phyloP scores from a whole-genome alignment of 768 basidiomycete genomes.

The Erythrobasidium yunnanense region DNA sequence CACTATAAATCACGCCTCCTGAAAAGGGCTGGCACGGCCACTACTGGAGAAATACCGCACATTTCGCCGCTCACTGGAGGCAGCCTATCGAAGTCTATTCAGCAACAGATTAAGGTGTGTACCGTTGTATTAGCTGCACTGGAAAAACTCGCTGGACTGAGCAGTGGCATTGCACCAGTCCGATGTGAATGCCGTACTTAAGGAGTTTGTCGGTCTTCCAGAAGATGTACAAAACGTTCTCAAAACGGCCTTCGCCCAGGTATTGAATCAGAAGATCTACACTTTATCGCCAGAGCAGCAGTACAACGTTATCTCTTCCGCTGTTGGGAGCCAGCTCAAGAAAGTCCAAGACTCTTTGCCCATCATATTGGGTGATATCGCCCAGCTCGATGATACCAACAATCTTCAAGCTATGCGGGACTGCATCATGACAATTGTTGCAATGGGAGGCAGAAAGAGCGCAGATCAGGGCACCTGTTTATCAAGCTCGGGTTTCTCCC shows the following conservation, averaged over 20 bases:
- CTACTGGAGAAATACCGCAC: no score
- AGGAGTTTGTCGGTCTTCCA: background rate
- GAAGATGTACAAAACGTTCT: constrained; percentile 2
- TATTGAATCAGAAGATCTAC: constrained; percentile 11
- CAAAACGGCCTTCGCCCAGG: constrained; percentile 6
- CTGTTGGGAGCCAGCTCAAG: background rate
- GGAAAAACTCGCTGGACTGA: background rate
- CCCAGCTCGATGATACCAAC: constrained; percentile 3
- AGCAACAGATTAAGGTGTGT: constrained; percentile 21
- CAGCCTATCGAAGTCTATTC: background rate
- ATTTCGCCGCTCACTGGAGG: constrained; percentile 6
- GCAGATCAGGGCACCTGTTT: constrained; percentile 17
- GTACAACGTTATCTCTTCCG: background rate
- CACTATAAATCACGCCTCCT: no score
- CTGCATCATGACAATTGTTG: constrained; percentile 8
- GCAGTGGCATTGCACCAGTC: background rate
- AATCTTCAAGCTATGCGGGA: background rate
- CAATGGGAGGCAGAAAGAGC: constrained; percentile 8
- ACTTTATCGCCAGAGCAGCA: constrained; percentile 5
- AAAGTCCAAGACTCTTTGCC: background rate
- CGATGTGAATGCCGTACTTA: constrained; percentile 11
- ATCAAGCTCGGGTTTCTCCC: constrained; percentile 2
- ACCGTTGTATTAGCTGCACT: background rate
- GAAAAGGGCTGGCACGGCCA: no score
- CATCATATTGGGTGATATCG: background rate